Evolutionary conservation across 148 eudicot species (phyloP).

Genomic region (Nepenthes mirabilis): DNA sequence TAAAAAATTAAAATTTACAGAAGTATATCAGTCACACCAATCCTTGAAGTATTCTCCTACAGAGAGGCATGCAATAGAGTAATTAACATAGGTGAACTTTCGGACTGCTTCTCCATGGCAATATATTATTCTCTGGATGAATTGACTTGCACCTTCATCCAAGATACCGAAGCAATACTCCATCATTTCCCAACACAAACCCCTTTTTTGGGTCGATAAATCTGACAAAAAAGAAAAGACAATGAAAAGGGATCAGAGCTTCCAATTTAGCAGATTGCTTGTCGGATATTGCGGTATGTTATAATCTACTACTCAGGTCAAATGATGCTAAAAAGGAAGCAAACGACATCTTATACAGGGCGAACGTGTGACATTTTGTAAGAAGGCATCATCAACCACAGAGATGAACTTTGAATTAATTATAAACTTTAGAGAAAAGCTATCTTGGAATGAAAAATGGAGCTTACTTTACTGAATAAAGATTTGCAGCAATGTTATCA

Average conservation of each 20-base stretch:
- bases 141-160: conserved; percentile 31
- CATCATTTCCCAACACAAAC: conserved; percentile 95
- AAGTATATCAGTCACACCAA: too few species aligned
- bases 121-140: background rate
- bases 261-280: background rate
- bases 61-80: too few species aligned
- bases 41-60: too few species aligned
- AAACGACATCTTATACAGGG: too few species aligned
- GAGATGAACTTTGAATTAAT: background rate
- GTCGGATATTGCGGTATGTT: too few species aligned
- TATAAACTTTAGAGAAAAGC: background rate
- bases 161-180: conserved; percentile 87
- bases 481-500: conserved; percentile 96
- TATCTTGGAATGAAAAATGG: background rate
- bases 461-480: conserved; percentile 89
- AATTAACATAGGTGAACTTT: too few species aligned
- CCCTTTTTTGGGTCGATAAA: conserved; percentile 76
- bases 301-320: background rate
- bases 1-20: too few species aligned
- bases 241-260: too few species aligned
- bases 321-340: background rate
- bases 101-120: background rate
- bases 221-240: conserved; percentile 23
- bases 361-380: too few species aligned
- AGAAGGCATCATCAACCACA: background rate